Conservation (phyloP, 2,329 filamentous ascomycete genomes). For the Cryphonectria naterciae region DNA sequence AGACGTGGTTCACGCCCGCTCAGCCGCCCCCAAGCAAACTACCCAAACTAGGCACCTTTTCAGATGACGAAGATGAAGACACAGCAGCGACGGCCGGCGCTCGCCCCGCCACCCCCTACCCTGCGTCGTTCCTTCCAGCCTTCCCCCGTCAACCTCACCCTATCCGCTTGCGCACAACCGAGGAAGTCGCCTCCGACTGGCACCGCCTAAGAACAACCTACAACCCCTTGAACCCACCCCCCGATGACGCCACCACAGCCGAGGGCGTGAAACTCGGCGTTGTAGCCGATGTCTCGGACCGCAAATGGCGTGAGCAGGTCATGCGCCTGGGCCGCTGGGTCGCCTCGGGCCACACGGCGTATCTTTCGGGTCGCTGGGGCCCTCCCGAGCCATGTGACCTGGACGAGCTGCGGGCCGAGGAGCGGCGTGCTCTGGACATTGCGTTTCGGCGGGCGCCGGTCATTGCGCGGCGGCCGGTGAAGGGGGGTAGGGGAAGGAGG, state of each 20-base stretch:
- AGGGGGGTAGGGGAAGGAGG: slow-evolving; percentile 3
- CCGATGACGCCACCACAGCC: slow-evolving; percentile 17
- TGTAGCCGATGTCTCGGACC: slow-evolving; percentile 11
- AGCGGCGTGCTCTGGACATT: slow-evolving; percentile 11
- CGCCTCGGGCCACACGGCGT: slow-evolving; percentile 3
- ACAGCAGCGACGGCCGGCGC: neutral
- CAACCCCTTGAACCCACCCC: slow-evolving; percentile 12
- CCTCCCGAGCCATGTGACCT: slow-evolving; percentile 13
- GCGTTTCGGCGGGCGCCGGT: slow-evolving; percentile 4
- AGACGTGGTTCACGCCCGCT: neutral
- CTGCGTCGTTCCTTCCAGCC: neutral
- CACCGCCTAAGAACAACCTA: slow-evolving; percentile 11
- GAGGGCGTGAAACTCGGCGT: slow-evolving; percentile 24
- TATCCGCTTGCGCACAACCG: neutral
- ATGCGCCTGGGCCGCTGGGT: slow-evolving; percentile 24
- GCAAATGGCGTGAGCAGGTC: slow-evolving; percentile 23
- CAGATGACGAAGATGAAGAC: neutral
- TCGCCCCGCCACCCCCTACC: neutral
- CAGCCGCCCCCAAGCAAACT: neutral
- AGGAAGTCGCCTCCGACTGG: neutral
- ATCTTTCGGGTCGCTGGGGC: neutral
- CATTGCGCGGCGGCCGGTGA: neutral
- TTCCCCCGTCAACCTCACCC: neutral
- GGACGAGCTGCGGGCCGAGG: neutral
- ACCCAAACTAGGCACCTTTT: neutral